Evolutionary conservation across 75 land plant genomes (phyloP), one percentile per base, ranked within the genome.

Genomic region (Sequoia sempervirens): DNA sequence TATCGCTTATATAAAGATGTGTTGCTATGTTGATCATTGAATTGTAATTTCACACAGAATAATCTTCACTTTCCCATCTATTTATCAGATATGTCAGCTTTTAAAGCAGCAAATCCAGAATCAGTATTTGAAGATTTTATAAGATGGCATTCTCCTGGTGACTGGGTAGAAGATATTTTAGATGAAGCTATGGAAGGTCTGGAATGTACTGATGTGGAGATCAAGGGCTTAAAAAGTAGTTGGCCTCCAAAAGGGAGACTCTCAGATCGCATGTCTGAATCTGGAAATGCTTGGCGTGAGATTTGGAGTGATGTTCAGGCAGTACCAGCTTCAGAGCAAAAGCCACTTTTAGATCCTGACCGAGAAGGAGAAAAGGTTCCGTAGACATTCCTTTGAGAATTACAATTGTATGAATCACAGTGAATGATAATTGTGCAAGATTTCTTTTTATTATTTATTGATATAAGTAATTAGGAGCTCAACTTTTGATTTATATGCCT

Each of bases 31-130:
- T 26, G 1, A 10, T 43, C 32, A 43, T 2, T 45, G n/a, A 26
- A 81, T 80, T 1, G 11, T 46, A 52, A 11, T 52, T 52, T 47
- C n/a, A 10, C 15, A 15, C 13, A 8, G 36, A 80, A 2, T 81
- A 46, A 58, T 4, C 79, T 66, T 64, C n/a, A n/a, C n/a, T n/a
- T n/a, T n/a, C n/a, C 36, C 30, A 81, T 82, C 41, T 43, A 30
- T 40, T 82, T 50, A 79, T 18, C 69, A 98, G 99, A 98, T 84
- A 98, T 98, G 99, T 92, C 99, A 56, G 99, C 99, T 66, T 98
- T 98, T 84, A 98, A 98, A 89, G 97, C 99, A 80, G 99, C 99
- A 83, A 98, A 98, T 86, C 99, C 99, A 79, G 93, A 89, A 82
- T 94, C 99, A 54, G 88, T 90, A 50, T 92, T 98, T 88, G 99